These are phyloP conservation scores for Rhytidiadelphus loreus DNA, from an alignment of 225 moss, liverwort and hornwort genomes.

Conservation along the genomic window DNA sequence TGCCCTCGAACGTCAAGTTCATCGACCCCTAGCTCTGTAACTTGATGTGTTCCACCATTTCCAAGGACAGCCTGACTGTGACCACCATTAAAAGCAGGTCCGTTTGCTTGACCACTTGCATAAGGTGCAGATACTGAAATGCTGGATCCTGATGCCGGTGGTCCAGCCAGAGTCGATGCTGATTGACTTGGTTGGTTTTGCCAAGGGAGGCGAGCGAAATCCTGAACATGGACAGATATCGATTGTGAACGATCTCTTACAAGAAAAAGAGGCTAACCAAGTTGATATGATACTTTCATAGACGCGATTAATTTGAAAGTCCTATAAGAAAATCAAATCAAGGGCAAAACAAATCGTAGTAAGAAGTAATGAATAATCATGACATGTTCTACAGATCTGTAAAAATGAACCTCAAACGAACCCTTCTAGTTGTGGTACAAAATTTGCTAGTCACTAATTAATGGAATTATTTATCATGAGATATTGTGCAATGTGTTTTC, in stretches of 20 bases:
- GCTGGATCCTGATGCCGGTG: conserved; percentile 38
- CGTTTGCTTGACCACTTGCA: conserved; percentile 32
- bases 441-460: not conserved
- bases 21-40: conserved; percentile 46
- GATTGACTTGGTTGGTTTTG: conserved; percentile 88
- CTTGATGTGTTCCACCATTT: conserved; percentile 30
- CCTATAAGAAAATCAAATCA: not conserved
- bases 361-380: not conserved
- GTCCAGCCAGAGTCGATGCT: conserved; percentile 42
- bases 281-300: not conserved
- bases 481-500: not conserved
- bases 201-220: conserved; percentile 93
- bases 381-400: not conserved
- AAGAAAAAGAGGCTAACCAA: not conserved
- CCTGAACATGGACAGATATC: conserved; percentile 32
- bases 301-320: not conserved
- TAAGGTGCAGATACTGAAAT: conserved; percentile 18
- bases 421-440: not conserved
- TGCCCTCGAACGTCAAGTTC: conserved; percentile 39
- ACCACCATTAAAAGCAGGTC: conserved; percentile 24
- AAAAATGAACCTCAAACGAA: not conserved
- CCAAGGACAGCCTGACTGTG: conserved; percentile 19
- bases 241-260: not conserved
- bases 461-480: not conserved
- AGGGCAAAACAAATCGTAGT: not conserved